Conservation (phyloP, 192 early-diverging fungal species). For the Coemansia sp. region DNA sequence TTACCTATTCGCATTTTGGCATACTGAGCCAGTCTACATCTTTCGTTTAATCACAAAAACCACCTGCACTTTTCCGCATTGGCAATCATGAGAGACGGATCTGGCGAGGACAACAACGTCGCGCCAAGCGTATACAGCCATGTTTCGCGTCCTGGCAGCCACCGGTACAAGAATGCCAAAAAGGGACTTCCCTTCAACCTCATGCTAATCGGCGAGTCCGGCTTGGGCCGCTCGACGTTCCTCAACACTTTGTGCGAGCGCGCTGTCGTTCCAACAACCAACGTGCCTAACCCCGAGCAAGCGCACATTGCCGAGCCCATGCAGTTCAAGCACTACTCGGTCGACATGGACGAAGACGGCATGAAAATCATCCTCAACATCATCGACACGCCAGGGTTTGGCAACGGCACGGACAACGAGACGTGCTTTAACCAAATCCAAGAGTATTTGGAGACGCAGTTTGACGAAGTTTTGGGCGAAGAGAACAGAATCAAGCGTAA, state of each 20-base stretch:
- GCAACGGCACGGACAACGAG: constrained; percentile 95
- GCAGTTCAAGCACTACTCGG: constrained; percentile 83
- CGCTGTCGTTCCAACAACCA: constrained; percentile 66
- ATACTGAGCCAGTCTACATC: background rate
- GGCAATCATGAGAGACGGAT: constrained; percentile 18
- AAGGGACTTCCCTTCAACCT: constrained; percentile 96
- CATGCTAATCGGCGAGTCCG: constrained; percentile 93
- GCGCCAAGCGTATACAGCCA: constrained; percentile 55
- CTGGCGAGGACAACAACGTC: constrained; percentile 58
- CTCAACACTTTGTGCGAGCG: constrained; percentile 96
- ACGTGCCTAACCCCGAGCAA: constrained; percentile 65
- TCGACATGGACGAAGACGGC: constrained; percentile 98
- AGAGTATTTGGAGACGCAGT: constrained; percentile 90
- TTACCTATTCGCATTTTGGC: background rate
- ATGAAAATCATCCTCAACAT: constrained; percentile 95
- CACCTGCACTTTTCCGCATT: background rate
- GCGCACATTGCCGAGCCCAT: constrained; percentile 87
- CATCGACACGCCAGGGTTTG: constrained; percentile 98
- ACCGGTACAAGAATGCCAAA: constrained; percentile 90
- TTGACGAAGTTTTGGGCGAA: constrained; percentile 90
- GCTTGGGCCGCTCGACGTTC: constrained; percentile 98
- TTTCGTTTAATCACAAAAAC: background rate
- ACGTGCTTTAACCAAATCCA: constrained; percentile 89
- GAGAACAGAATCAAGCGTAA: constrained; percentile 83
- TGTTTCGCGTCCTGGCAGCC: constrained; percentile 55